A percentile compares a stretch with the other conserved stretches of the same genome.
Conservation (phyloP, 2,329 filamentous ascomycete genomes). For the Didymella exigua region DNA sequence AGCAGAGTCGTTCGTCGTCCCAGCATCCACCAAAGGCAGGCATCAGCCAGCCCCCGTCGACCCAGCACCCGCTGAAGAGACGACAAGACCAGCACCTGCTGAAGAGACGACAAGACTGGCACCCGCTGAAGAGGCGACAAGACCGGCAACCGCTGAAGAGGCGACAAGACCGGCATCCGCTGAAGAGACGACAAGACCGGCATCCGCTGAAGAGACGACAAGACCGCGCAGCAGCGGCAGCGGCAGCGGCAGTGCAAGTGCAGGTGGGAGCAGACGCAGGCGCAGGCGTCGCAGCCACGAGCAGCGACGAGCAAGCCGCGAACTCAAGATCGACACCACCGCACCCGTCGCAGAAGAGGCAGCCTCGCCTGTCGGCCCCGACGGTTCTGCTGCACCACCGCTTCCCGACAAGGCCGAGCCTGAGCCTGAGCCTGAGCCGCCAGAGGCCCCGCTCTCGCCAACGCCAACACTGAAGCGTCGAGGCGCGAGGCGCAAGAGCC, state of each 20-base stretch:
- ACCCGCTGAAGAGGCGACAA: no score
- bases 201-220: slow-evolving; percentile 19
- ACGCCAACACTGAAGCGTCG: slow-evolving; percentile 47
- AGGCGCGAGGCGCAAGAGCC: slow-evolving; percentile 40
- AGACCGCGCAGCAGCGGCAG: slow-evolving; percentile 32
- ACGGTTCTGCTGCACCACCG: slow-evolving; percentile 25
- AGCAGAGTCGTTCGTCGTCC: slow-evolving; percentile 36
- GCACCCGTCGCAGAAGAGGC: background rate
- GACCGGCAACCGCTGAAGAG: no score
- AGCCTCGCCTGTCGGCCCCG: slow-evolving; percentile 27
- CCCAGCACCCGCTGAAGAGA: slow-evolving; percentile 19
- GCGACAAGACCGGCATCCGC: no score
- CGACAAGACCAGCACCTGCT: no score
- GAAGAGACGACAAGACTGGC: no score
- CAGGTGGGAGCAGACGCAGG: slow-evolving; percentile 35
- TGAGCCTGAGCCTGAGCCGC: slow-evolving; percentile 12
- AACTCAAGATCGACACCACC: slow-evolving; percentile 28
- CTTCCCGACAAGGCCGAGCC: slow-evolving; percentile 17
- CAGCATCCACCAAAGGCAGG: slow-evolving; percentile 29
- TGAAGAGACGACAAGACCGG: slow-evolving; percentile 20
- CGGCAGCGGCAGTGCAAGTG: slow-evolving; percentile 30
- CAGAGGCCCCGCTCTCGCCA: slow-evolving; percentile 32
- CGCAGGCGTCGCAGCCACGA: slow-evolving; percentile 33
- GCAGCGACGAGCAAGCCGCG: slow-evolving; percentile 13
- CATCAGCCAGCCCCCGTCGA: slow-evolving; percentile 18